Evolutionary conservation across 306 rosid genomes (phyloP), one percentile per base, ranked within the genome.

Genomic region (Comarum palustre): DNA sequence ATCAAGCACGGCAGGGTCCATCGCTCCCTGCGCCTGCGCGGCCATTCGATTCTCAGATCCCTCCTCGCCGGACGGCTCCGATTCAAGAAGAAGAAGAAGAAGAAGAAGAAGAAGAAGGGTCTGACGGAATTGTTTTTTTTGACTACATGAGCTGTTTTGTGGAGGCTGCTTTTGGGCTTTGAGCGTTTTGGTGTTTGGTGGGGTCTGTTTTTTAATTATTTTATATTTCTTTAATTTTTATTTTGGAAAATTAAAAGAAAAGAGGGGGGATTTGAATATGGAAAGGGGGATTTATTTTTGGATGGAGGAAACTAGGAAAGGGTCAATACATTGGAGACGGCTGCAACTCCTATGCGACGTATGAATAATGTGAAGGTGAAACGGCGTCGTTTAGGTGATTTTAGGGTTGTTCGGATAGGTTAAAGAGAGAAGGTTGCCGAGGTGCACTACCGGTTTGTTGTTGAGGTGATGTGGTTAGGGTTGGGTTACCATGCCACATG

Each of bases 1-100:
- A 22, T 93, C 98, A 5, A 93, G 85, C 38, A 90, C 82, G 63
- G 82, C 87, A n/a, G 83, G 92, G 60, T 93, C 98, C 76, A 89
- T 83, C 76, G 74, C 83, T 48, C 71, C 83, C 73, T 87, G 91
- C 52, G 77, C 90, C 69, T 87, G 96, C 48, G 90, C 64, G 51
- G 86, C 83, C 90, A 85, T 86, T 77, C 68, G 69, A 41, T 20
- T 61, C 27, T 36, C 24, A 22, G 82, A 76, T 74, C 68, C 16
- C 62, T 57, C 39, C 64, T 58, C 42, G 11, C 38, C 65, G 41
- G 66, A 64, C 25, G 76, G 77, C 73, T 43, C 32, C 29, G 66
- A 71, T 71, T 71, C 9, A 57, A 39, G 1, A 36, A 17, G 13
- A 41, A 17, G 43, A 43, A 66, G 14, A 31, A 13, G 59, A 32